A percentile compares a stretch with the other conserved stretches of the same genome.
These are phyloP conservation scores for Cardamine resedifolia DNA, from an alignment of 345 rosid species.

Conservation along the genomic window DNA sequence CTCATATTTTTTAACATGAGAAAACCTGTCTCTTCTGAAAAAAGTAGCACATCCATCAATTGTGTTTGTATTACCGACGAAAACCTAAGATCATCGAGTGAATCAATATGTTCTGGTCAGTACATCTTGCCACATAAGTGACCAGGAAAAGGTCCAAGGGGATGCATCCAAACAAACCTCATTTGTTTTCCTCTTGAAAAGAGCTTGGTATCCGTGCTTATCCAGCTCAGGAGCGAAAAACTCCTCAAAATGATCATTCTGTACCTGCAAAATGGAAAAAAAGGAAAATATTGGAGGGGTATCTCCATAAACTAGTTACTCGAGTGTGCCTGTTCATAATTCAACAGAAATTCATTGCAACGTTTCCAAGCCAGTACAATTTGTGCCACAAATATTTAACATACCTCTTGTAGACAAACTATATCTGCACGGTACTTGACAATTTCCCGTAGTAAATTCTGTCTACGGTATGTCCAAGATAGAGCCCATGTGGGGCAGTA, in stretches of 20 bases:
- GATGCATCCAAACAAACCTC: constrained; percentile 54
- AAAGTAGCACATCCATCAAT: constrained; percentile 97
- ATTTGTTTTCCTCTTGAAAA: constrained; percentile 83
- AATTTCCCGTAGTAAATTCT: constrained; percentile 85
- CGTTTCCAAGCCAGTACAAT: background rate
- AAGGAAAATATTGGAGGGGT: background rate
- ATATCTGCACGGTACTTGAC: constrained; percentile 92
- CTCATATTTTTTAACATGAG: constrained; percentile 98
- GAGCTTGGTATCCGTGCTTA: constrained; percentile 92
- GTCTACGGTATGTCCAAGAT: constrained; percentile 94
- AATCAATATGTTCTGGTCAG: constrained; percentile 10
- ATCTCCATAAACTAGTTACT: background rate
- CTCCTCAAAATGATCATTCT: constrained; percentile 88
- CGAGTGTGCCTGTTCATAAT: background rate
- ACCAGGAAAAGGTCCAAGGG: background rate
- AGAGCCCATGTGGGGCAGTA: constrained; percentile 99
- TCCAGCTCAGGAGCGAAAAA: constrained; percentile 92
- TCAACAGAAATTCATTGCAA: constrained; percentile 9
- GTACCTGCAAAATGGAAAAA: constrained; percentile 61
- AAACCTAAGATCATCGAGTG: constrained; percentile 54
- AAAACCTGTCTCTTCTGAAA: constrained; percentile 90
- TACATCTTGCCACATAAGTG: constrained; percentile 7
- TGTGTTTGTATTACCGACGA: constrained; percentile 53
- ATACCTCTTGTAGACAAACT: constrained; percentile 97
- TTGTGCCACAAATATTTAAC: background rate